phyloP scores from a whole-genome alignment of 257 asterid genomes.

The Solanum peruvianum region DNA sequence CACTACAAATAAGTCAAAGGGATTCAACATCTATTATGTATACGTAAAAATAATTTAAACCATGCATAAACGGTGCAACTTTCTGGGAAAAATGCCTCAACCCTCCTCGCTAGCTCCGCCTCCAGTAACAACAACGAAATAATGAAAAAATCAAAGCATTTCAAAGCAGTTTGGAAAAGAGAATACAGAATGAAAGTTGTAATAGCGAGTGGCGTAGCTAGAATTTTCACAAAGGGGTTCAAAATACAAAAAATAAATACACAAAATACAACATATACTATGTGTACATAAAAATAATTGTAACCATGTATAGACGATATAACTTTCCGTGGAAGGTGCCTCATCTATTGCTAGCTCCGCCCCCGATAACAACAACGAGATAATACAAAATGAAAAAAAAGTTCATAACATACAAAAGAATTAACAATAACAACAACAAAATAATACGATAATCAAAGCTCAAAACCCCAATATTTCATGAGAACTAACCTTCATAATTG shows the following conservation, averaged over 20 bases:
- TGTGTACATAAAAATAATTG: too few relatives aligned
- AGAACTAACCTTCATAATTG: slow-evolving; percentile 68
- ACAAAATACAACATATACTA: too few relatives aligned
- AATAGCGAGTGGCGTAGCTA: background rate
- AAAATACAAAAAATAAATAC: too few relatives aligned
- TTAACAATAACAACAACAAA: background rate
- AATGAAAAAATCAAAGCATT: too few relatives aligned
- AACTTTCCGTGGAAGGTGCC: background rate
- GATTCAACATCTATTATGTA: too few relatives aligned
- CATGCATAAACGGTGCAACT: too few relatives aligned
- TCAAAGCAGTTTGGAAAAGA: background rate
- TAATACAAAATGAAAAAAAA: background rate
- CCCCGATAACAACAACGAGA: background rate
- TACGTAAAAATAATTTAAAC: too few relatives aligned
- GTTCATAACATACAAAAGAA: background rate
- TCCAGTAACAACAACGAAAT: background rate
- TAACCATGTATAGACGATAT: background rate
- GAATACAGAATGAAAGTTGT: background rate
- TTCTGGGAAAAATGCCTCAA: too few relatives aligned
- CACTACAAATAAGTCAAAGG: too few relatives aligned
- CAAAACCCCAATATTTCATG: background rate
- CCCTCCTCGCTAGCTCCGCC: too few relatives aligned
- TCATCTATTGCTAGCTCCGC: background rate
- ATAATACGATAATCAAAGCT: background rate
- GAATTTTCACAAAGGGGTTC: too few relatives aligned